Percentiles rank a stretch among this genome's conserved stretches.
These are phyloP conservation scores for Sisymbrium irio DNA, from an alignment of 345 rosid genomes.

Conservation along the genomic window DNA sequence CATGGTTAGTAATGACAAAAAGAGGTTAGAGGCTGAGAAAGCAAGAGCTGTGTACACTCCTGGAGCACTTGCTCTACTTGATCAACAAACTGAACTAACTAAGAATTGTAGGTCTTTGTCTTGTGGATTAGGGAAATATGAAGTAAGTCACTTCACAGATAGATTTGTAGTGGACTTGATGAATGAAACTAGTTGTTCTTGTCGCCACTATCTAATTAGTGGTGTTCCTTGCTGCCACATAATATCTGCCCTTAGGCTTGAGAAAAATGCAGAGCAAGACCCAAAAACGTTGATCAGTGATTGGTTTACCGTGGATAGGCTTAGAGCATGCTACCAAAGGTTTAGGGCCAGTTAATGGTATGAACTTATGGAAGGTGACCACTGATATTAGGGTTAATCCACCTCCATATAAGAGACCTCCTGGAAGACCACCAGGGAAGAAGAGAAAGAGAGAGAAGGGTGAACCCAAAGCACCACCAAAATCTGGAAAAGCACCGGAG, in stretches of 20 bases:
- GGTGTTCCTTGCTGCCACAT: not conserved
- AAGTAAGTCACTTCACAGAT: not conserved
- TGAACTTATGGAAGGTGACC: not conserved
- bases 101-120: not conserved
- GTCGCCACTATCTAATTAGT: not conserved
- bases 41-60: not conserved
- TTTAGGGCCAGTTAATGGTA: not conserved
- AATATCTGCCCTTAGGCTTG: not conserved
- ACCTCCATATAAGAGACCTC: not conserved
- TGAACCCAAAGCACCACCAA: not conserved
- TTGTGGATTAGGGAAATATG: not conserved
- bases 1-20: not conserved
- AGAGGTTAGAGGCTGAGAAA: not conserved
- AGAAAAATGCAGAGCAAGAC: not conserved
- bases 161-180: not conserved
- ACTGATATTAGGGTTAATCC: not conserved
- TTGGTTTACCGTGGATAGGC: not conserved
- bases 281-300: not conserved
- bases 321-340: accelerated
- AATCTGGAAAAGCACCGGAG: not conserved
- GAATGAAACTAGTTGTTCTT: not conserved
- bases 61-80: not conserved
- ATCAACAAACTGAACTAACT: not conserved
- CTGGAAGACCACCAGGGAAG: not conserved
- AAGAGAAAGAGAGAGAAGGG: not conserved